Evolutionary conservation across 2,329 filamentous ascomycete species (phyloP).

Genomic region (Claviceps lovelessii): DNA sequence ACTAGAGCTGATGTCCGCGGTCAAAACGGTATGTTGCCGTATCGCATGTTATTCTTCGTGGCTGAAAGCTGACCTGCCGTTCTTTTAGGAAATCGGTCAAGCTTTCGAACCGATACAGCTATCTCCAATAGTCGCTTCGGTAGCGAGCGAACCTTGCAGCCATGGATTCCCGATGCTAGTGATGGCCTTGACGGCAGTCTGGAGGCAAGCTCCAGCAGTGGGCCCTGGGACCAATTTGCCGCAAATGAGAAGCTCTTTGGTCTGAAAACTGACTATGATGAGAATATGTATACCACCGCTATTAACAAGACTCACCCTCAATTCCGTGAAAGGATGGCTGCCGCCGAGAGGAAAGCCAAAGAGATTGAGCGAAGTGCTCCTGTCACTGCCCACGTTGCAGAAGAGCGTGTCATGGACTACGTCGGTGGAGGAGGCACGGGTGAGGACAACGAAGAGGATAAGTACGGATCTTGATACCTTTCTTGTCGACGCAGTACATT

Average conservation of each 20-base stretch:
- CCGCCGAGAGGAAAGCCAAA: conserved; percentile 69
- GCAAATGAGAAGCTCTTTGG: conserved; percentile 81
- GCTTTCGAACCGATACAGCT: conserved; percentile 75
- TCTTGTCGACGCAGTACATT: neutral
- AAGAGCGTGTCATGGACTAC: conserved; percentile 67
- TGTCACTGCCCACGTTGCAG: conserved; percentile 69
- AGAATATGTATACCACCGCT: conserved; percentile 83
- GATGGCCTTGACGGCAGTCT: conserved; percentile 57
- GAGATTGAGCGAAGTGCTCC: conserved; percentile 72
- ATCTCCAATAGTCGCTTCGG: conserved; percentile 62
- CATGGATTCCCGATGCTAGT: conserved; percentile 57
- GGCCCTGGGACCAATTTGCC: conserved; percentile 84
- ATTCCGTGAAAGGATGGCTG: conserved; percentile 63
- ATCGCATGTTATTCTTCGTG: neutral
- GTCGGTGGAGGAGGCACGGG: conserved; percentile 49
- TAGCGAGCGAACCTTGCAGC: conserved; percentile 63
- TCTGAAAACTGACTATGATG: conserved; percentile 78
- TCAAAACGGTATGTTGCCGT: conserved; percentile 23
- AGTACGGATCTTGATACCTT: conserved; percentile 32
- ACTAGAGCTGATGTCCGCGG: conserved; percentile 16
- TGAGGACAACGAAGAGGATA: conserved; percentile 80
- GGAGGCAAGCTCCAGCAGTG: conserved; percentile 39
- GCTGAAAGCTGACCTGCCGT: neutral
- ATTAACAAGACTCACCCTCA: conserved; percentile 75
- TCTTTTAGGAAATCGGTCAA: conserved; percentile 43